Evolutionary conservation across 2,329 filamentous ascomycete genomes (phyloP).

Genomic region (Cyanodermella asteris): DNA sequence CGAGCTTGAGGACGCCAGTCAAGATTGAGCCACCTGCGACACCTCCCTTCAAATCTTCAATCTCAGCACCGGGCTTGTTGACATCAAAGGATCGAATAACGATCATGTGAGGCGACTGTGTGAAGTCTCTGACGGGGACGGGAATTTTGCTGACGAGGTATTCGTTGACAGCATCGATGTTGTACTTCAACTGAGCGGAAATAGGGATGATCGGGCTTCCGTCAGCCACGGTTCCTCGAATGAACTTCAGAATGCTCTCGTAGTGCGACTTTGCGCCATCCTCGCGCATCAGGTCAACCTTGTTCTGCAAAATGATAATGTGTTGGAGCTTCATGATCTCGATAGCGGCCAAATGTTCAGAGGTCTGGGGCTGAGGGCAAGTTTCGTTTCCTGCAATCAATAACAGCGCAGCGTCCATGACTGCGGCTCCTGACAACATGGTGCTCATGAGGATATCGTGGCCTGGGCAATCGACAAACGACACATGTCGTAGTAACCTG

Average conservation of each 20-base stretch:
- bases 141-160: conserved; percentile 89
- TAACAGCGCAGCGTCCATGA: conserved; percentile 96
- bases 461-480: conserved; percentile 96
- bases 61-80: conserved; percentile 98
- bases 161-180: conserved; percentile 96
- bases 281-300: conserved; percentile 95
- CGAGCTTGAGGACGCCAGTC: conserved; percentile 88
- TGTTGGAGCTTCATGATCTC: conserved; percentile 99
- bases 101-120: conserved; percentile 88
- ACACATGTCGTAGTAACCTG: conserved; percentile 73
- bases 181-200: conserved; percentile 95
- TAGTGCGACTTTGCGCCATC: conserved; percentile 86
- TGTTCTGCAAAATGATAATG: conserved; percentile 99
- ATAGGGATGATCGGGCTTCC: conserved; percentile 92
- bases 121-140: conserved; percentile 76
- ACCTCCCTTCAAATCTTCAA: conserved; percentile 94
- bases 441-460: conserved; percentile 99
- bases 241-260: conserved; percentile 95
- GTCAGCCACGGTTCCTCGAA: conserved; percentile 87
- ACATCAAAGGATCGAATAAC: conserved; percentile 98
- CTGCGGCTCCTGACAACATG: conserved; percentile 96
- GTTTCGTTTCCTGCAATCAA: conserved; percentile 96
- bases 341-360: conserved; percentile 94
- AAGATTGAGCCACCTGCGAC: conserved; percentile 94
- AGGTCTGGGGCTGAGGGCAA: conserved; percentile 94